Evolutionary conservation across 208 protist species (phyloP).

Genomic region (Phytomonas francai): DNA sequence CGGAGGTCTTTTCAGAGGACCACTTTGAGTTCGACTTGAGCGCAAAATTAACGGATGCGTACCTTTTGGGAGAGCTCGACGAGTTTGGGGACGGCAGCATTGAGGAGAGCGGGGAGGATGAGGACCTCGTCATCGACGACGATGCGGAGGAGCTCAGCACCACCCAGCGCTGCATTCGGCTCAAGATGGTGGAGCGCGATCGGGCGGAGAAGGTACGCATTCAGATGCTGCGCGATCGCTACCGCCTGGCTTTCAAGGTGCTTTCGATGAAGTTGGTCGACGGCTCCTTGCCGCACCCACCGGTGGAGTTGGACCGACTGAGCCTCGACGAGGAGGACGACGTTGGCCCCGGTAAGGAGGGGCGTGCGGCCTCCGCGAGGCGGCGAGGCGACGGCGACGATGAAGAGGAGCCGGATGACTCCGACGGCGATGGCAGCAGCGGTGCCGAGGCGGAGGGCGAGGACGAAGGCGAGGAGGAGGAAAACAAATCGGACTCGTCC

Average conservation of each 20-base stretch:
- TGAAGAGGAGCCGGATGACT: constrained; percentile 1
- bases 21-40: constrained; percentile 14
- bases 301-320: constrained; percentile 9
- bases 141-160: constrained; percentile 8
- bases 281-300: constrained; percentile 38
- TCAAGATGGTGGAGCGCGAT: constrained; percentile 26
- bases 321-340: constrained; percentile 46
- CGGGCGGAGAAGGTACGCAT: constrained; percentile 46
- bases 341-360: constrained; percentile 11
- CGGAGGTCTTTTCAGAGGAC: not conserved
- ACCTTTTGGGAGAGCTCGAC: constrained; percentile 27
- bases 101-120: constrained; percentile 24
- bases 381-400: constrained; percentile 7
- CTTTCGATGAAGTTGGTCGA: constrained; percentile 41
- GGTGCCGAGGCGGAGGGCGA: constrained; percentile 20
- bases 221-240: constrained; percentile 45
- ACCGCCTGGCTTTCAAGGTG: constrained; percentile 44
- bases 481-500: not conserved
- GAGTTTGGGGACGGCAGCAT: constrained; percentile 11
- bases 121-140: constrained; percentile 21
- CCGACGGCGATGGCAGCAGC: not conserved
- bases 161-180: constrained; percentile 20
- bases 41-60: too few species aligned
- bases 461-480: constrained; percentile 13
- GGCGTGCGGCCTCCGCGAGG: not conserved